These are phyloP conservation scores for Tulasnella sp. DNA, from an alignment of 768 basidiomycete genomes.

Conservation along the genomic window DNA sequence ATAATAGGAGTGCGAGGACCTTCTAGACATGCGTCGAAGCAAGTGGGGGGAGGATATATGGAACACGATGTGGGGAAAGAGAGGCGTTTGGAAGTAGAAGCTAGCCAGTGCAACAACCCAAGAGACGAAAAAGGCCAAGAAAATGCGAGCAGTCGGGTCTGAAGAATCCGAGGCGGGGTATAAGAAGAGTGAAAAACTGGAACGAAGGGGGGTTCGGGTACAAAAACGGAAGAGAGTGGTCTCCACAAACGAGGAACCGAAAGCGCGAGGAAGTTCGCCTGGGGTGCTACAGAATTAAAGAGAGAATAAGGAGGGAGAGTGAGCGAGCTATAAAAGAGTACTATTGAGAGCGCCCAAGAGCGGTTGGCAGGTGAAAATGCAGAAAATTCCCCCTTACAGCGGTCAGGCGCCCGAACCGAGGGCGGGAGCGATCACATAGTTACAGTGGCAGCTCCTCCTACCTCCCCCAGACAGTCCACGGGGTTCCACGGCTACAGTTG, in stretches of 20 bases:
- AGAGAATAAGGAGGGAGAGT: neutral
- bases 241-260: neutral
- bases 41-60: neutral
- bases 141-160: neutral
- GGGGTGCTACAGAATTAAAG: neutral
- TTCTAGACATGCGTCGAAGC: neutral
- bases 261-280: neutral
- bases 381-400: no score
- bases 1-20: neutral
- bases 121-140: neutral
- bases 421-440: no score
- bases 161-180: neutral
- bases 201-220: neutral
- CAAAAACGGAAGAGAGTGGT: neutral
- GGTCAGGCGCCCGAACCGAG: no score
- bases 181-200: neutral
- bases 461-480: neutral
- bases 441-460: no score
- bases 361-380: neutral
- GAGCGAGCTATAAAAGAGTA: neutral
- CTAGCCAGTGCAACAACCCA: neutral
- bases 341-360: neutral
- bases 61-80: neutral
- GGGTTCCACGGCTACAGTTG: neutral
- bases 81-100: neutral